Evolutionary conservation across 2,329 filamentous ascomycete species (phyloP), one percentile per base, ranked within the genome.

Genomic region (Colletotrichum sp.): DNA sequence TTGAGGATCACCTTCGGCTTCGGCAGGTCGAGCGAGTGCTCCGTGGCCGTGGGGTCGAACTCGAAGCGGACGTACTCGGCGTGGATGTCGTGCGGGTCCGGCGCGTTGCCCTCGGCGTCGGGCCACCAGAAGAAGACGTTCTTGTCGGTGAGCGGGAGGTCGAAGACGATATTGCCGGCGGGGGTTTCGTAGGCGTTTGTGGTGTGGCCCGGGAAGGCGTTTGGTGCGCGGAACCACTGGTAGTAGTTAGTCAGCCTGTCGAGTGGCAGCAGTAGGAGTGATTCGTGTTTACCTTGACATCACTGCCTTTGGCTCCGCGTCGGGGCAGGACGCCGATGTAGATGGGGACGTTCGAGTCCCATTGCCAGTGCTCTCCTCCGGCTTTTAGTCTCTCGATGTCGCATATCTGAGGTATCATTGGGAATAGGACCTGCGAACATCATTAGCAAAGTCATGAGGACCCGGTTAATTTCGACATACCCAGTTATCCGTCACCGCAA

Each of bases 91-190:
- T 75, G 74, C 28, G 84, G 83, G 10, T 80, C 77, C 0, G 84
- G 83, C 0, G 83, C 80, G 65, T 82, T 82, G 1, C 83, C 85
- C 4, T 84, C 28, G 3, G 78, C 80, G 70, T 86, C 84, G 10
- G 84, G 84, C 83, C 81, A 86, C 83, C 84, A 86, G 79, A 84
- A 86, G 76, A 88, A 87, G 6, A 84, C 83, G 67, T 87, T 87
- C 57, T 82, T 80, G 55, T 85, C 79, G n/a, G 80, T 82, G 2
- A 86, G 71, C 9, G 82, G 80, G 2, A 86, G 77, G 67, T 87
- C 84, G 32, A 86, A 78, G 2, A 83, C 72, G 67, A 82, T 71
- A 5, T 84, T 78, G 6, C 83, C 80, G 3, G 81, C 80, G 1
- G 78, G 72, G 36, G 81, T 78, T 64, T 86, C 84, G 76, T 82